A percentile compares a stretch with the other conserved stretches of the same genome.
These are phyloP conservation scores for Oryza rufipogon DNA, from an alignment of 176 grass and related monocot species.

Conservation along the genomic window DNA sequence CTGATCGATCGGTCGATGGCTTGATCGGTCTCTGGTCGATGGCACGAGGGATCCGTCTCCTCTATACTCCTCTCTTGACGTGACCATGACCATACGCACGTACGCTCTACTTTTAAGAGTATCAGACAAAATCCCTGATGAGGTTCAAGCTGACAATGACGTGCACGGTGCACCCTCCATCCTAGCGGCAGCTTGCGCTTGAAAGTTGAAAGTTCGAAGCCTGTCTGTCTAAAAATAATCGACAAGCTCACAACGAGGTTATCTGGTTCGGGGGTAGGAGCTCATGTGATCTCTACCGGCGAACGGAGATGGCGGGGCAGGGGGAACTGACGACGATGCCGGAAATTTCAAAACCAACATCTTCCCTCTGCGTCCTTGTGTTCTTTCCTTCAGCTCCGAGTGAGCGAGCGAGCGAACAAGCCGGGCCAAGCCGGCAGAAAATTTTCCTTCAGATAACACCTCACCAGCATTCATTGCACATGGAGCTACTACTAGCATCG, in stretches of 20 bases:
- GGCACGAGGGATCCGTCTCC: not conserved
- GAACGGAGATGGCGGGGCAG: not conserved
- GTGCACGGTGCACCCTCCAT: not conserved
- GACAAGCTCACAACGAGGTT: not conserved
- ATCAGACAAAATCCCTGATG: not conserved
- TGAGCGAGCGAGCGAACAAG: not conserved
- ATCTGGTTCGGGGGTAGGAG: not conserved
- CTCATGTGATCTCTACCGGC: not conserved
- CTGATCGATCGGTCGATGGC: not conserved
- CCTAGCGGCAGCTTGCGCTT: not conserved
- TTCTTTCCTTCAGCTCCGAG: not conserved
- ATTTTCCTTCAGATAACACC: not conserved
- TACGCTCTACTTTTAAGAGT: not conserved
- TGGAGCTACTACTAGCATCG: conserved; percentile 38
- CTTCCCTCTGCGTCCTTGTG: not conserved
- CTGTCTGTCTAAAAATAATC: not conserved
- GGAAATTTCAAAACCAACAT: not conserved
- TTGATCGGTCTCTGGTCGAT: not conserved
- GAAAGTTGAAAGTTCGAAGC: not conserved
- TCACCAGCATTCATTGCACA: conserved; percentile 47
- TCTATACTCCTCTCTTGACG: not conserved
- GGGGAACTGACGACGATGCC: not conserved
- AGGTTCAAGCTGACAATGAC: not conserved
- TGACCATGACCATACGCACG: not conserved
- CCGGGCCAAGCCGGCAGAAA: not conserved